These are phyloP conservation scores for Cymbopogon citratus DNA, from an alignment of 176 grass and related monocot species.

Conservation along the genomic window DNA sequence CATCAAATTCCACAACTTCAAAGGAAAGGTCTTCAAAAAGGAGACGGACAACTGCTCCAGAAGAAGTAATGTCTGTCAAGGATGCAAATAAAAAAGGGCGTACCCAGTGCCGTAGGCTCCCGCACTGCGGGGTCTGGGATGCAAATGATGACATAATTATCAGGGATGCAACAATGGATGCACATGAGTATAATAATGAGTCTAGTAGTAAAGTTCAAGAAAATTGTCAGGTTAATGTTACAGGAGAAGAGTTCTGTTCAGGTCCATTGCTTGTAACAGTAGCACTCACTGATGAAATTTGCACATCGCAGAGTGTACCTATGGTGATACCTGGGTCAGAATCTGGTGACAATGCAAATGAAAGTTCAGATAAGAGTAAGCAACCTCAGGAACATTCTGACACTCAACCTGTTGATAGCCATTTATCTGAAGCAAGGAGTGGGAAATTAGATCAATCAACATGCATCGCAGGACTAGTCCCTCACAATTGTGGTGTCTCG, in stretches of 20 bases:
- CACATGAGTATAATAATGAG: neutral
- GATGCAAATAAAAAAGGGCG: too few relatives aligned
- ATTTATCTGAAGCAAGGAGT: constrained; percentile 3
- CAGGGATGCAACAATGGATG: neutral
- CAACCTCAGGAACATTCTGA: neutral
- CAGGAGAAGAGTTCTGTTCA: neutral
- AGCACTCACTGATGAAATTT: neutral
- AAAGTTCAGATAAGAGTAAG: neutral
- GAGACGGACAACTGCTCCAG: neutral
- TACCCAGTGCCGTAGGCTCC: too few relatives aligned
- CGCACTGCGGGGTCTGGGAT: too few relatives aligned
- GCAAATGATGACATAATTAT: constrained; percentile 2
- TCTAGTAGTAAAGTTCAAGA: neutral
- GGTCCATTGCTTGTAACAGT: constrained; percentile 5
- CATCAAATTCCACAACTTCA: too few relatives aligned
- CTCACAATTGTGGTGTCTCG: neutral
- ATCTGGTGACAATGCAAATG: neutral
- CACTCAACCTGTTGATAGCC: neutral
- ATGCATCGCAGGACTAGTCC: neutral
- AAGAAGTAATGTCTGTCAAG: constrained; percentile 14
- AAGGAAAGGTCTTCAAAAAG: constrained; percentile 33
- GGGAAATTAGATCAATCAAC: neutral
- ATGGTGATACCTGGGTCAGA: neutral
- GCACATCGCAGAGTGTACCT: neutral
- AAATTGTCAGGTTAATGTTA: neutral